These are phyloP conservation scores for Aspergillus intermedius DNA, from an alignment of 2,329 filamentous ascomycete genomes.

Conservation along the genomic window DNA sequence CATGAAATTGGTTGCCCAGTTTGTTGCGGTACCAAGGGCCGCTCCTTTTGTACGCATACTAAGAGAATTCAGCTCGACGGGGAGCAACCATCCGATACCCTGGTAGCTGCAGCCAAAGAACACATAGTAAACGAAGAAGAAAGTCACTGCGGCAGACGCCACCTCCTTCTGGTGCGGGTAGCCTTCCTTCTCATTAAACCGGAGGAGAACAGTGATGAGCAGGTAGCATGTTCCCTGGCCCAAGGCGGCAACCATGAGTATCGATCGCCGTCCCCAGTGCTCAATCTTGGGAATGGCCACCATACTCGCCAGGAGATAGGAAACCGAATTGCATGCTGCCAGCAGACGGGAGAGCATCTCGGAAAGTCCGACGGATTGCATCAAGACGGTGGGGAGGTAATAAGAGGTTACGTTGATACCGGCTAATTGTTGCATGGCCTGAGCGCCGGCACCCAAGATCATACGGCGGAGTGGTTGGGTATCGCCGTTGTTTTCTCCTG, in stretches of 20 bases:
- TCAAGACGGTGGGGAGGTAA: slow-evolving; percentile 39
- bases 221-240: slow-evolving; percentile 47
- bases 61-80: slow-evolving; percentile 30
- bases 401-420: slow-evolving; percentile 35
- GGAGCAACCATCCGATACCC: slow-evolving; percentile 34
- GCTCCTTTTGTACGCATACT: slow-evolving; percentile 30
- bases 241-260: slow-evolving; percentile 45
- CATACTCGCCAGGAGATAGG: slow-evolving; percentile 41
- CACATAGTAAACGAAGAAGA: slow-evolving; percentile 39
- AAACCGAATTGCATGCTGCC: slow-evolving; percentile 41
- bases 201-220: slow-evolving; percentile 42
- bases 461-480: slow-evolving; percentile 38
- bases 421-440: slow-evolving; percentile 31
- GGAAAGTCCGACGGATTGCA: slow-evolving; percentile 34
- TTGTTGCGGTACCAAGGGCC: slow-evolving; percentile 24
- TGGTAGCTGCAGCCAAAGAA: slow-evolving; percentile 35
- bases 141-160: slow-evolving; percentile 43
- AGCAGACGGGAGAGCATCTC: slow-evolving; percentile 36
- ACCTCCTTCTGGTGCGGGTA: slow-evolving; percentile 36
- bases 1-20: slow-evolving; percentile 28
- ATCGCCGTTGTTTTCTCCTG: slow-evolving; percentile 10
- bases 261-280: slow-evolving; percentile 41
- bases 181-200: slow-evolving; percentile 12
- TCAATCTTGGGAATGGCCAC: slow-evolving; percentile 43
- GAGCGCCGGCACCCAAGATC: slow-evolving; percentile 41